Evolutionary conservation across 2,329 filamentous ascomycete species (phyloP).

Genomic region (Fusarium fracticaudum): DNA sequence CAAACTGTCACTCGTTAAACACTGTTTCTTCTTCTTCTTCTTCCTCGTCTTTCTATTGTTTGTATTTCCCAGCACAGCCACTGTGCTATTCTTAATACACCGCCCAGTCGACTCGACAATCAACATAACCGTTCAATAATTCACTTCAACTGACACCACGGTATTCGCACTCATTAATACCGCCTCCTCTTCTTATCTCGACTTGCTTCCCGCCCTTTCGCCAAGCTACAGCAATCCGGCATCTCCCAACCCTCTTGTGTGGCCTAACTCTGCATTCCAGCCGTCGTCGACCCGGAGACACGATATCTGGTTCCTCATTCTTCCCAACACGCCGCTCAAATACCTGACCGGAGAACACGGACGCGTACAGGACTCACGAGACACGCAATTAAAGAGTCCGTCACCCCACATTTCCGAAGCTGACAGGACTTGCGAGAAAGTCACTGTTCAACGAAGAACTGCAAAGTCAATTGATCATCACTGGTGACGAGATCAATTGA

Average conservation of each 20-base stretch:
- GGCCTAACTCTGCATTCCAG: conserved; percentile 36
- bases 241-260: conserved; percentile 14
- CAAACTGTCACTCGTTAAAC: conserved; percentile 38
- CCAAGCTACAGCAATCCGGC: conserved; percentile 15
- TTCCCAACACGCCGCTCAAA: conserved; percentile 5
- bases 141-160: conserved; percentile 19
- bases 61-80: conserved; percentile 12
- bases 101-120: conserved; percentile 29
- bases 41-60: conserved; percentile 23
- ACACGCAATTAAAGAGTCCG: conserved; percentile 9
- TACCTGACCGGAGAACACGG: not conserved
- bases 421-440: conserved; percentile 3
- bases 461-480: conserved; percentile 7
- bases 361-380: conserved; percentile 8
- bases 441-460: conserved; percentile 1
- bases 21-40: conserved; percentile 10
- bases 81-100: conserved; percentile 31
- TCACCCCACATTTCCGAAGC: conserved; percentile 17
- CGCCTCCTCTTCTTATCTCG: conserved; percentile 25
- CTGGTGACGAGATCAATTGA: conserved; percentile 23
- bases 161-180: conserved; percentile 36
- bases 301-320: conserved; percentile 27
- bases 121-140: conserved; percentile 21
- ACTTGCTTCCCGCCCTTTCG: conserved; percentile 6
- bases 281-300: conserved; percentile 35